Percentiles rank a stretch among this genome's conserved stretches.
Conservation (phyloP, 129 eudicot species). For the Gnaphalium uliginosum region DNA sequence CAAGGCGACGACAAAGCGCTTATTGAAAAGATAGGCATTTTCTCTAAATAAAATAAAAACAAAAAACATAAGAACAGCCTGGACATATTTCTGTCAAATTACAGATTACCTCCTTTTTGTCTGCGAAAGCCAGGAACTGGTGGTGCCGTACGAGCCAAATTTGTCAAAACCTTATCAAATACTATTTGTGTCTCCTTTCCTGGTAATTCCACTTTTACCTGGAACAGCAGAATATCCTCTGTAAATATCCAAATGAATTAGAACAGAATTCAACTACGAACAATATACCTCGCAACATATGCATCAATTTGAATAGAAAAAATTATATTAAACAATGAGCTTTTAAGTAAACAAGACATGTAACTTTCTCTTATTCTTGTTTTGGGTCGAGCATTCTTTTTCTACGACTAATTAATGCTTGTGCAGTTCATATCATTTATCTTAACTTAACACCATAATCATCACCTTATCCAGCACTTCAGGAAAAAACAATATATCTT, state of each 20-base stretch:
- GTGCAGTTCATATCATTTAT: too few species aligned
- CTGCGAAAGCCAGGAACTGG: conserved; percentile 93
- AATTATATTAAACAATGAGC: neutral
- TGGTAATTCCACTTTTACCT: conserved; percentile 81
- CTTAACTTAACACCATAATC: too few species aligned
- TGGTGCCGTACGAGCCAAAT: conserved; percentile 89
- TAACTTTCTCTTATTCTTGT: neutral
- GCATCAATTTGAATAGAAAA: neutral
- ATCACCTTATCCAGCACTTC: too few species aligned
- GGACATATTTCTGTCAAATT: conserved; percentile 4
- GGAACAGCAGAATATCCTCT: conserved; percentile 26
- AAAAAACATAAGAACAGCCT: neutral
- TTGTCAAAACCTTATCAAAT: conserved; percentile 69
- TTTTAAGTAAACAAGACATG: neutral
- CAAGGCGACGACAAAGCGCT: too few species aligned
- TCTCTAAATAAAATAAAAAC: too few species aligned
- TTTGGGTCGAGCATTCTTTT: neutral
- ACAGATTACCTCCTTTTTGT: conserved; percentile 84
- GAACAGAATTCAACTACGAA: conserved; percentile 18
- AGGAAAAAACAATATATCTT: too few species aligned
- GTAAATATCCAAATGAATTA: conserved; percentile 9
- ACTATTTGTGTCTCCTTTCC: conserved; percentile 81
- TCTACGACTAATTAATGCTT: too few species aligned
- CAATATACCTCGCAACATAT: neutral
- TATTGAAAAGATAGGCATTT: too few species aligned